Conservation (phyloP, 2,329 filamentous ascomycete species). For the Seiridium cupressi region DNA sequence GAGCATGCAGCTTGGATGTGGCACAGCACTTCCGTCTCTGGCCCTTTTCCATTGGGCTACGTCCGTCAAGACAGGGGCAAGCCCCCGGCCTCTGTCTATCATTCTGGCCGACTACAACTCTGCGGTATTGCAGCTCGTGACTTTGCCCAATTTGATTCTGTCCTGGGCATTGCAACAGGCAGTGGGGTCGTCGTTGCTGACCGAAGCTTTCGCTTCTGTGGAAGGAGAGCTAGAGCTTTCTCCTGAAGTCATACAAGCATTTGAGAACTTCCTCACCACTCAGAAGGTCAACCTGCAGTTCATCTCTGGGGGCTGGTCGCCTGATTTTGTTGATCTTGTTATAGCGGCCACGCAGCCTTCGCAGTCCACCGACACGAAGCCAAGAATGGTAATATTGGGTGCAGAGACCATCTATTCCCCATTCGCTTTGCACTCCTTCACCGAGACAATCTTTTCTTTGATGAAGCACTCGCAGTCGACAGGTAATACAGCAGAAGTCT, state of each 20-base stretch:
- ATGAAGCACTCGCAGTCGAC: slow-evolving; percentile 36
- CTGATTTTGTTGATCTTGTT: slow-evolving; percentile 61
- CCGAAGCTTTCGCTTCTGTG: slow-evolving; percentile 42
- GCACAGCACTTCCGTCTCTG: slow-evolving; percentile 71
- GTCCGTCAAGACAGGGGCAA: slow-evolving; percentile 24
- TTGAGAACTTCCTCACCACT: slow-evolving; percentile 50
- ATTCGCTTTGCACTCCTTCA: slow-evolving; percentile 66
- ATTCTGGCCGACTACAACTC: slow-evolving; percentile 79
- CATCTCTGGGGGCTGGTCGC: slow-evolving; percentile 73
- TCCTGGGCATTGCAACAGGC: slow-evolving; percentile 58
- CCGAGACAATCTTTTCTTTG: slow-evolving; percentile 58
- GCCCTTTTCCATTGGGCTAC: slow-evolving; percentile 65
- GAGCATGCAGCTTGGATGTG: slow-evolving; percentile 65
- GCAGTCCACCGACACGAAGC: slow-evolving; percentile 25
- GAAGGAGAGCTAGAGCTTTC: slow-evolving; percentile 66
- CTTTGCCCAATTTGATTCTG: slow-evolving; percentile 74
- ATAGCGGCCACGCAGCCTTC: slow-evolving; percentile 14
- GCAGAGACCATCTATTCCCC: slow-evolving; percentile 85
- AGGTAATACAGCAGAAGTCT: slow-evolving; percentile 51
- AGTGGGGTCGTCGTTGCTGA: slow-evolving; percentile 32
- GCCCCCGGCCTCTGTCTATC: slow-evolving; percentile 47
- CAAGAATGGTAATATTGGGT: slow-evolving; percentile 59
- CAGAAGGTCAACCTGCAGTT: slow-evolving; percentile 60
- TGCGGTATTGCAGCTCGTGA: slow-evolving; percentile 74
- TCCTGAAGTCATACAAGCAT: slow-evolving; percentile 54